A percentile compares a stretch with the other conserved stretches of the same genome.
These are phyloP conservation scores for Cryphonectria nitschkei DNA, from an alignment of 2,329 filamentous ascomycete species.

Conservation along the genomic window DNA sequence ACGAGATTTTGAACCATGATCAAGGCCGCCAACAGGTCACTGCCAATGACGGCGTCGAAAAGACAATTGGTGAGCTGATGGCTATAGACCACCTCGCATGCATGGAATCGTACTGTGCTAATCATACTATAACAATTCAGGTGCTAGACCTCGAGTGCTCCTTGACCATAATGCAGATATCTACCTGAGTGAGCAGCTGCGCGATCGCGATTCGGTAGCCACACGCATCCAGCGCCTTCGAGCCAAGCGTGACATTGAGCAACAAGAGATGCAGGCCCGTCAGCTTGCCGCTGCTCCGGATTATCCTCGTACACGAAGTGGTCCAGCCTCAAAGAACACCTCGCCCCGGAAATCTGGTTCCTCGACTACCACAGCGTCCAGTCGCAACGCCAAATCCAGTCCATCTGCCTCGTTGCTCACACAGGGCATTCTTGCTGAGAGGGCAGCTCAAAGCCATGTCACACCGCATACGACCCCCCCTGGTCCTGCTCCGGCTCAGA, in stretches of 20 bases:
- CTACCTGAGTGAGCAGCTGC: conserved; percentile 17
- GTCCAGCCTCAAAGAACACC: neutral
- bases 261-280: conserved; percentile 18
- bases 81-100: conserved; percentile 9
- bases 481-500: conserved; percentile 5
- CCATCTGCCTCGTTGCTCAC: conserved; percentile 23
- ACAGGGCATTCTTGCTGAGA: conserved; percentile 21
- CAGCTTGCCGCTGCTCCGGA: conserved; percentile 5
- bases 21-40: neutral
- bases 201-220: neutral
- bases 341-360: conserved; percentile 16
- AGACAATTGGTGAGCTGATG: conserved; percentile 9
- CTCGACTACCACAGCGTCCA: conserved; percentile 17
- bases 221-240: neutral
- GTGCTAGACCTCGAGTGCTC: neutral
- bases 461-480: conserved; percentile 27
- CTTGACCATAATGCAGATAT: conserved; percentile 11
- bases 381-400: conserved; percentile 16
- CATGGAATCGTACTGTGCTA: conserved; percentile 3
- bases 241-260: conserved; percentile 5
- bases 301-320: neutral
- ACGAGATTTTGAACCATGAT: neutral
- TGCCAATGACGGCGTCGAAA: neutral
- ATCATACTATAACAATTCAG: conserved; percentile 5
- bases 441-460: conserved; percentile 14